phyloP scores from a whole-genome alignment of 768 basidiomycete species.

The Paxillus involutus region DNA sequence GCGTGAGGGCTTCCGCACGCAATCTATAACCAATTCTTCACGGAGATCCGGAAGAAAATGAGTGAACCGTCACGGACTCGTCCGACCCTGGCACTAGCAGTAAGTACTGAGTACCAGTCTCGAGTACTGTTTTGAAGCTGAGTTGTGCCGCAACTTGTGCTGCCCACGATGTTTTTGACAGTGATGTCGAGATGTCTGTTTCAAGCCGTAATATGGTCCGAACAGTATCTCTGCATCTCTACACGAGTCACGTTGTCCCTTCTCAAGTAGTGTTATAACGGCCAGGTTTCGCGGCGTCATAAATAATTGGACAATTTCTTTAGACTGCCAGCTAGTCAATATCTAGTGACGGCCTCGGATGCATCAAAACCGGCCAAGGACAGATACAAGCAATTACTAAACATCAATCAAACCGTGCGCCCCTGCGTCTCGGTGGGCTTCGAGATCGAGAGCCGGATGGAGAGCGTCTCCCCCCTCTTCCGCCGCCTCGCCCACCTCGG shows the following conservation, averaged over 20 bases:
- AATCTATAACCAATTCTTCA: too few species aligned
- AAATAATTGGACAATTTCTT: too few species aligned
- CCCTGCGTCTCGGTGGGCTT: slow-evolving; percentile 41
- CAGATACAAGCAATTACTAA: slow-evolving; percentile 5
- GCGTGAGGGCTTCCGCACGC: background rate
- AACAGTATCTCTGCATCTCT: background rate
- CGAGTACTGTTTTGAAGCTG: too few species aligned
- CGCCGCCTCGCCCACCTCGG: slow-evolving; percentile 42
- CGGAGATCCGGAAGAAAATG: background rate
- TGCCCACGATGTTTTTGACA: too few species aligned
- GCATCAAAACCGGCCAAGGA: background rate
- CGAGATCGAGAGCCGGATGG: slow-evolving; percentile 38
- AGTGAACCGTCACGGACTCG: too few species aligned
- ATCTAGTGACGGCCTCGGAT: background rate
- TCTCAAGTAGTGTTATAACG: too few species aligned
- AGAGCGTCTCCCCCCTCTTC: slow-evolving; percentile 41
- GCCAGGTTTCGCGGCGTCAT: too few species aligned
- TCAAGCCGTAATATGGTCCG: background rate
- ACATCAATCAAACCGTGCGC: slow-evolving; percentile 31
- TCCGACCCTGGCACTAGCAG: too few species aligned
- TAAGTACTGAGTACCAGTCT: too few species aligned
- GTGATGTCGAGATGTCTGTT: background rate
- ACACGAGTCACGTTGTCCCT: background rate
- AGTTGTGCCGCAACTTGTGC: too few species aligned
- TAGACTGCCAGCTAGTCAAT: background rate